A percentile compares a stretch with the other conserved stretches of the same genome.
phyloP scores from a whole-genome alignment of 2,329 filamentous ascomycete genomes.

The Talaromyces sp. region DNA sequence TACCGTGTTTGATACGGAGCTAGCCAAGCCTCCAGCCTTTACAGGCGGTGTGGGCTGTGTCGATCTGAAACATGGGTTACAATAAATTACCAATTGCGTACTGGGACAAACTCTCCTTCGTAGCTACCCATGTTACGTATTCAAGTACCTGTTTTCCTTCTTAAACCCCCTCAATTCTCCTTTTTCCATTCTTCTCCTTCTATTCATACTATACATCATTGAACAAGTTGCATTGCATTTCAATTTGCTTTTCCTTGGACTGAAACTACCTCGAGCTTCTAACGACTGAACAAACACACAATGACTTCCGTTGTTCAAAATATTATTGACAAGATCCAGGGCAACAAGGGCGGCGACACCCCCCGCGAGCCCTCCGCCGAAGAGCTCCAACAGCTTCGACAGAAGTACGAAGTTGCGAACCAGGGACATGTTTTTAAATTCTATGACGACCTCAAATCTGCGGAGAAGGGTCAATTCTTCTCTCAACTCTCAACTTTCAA shows the following conservation, averaged over 20 bases:
- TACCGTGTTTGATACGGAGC: no score
- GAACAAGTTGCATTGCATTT: not conserved
- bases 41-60: not conserved
- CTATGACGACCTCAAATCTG: constrained; percentile 69
- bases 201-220: not conserved
- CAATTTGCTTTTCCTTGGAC: not conserved
- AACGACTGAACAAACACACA: not conserved
- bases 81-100: not conserved
- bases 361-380: constrained; percentile 54
- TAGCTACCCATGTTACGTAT: constrained; percentile 1
- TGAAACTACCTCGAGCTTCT: not conserved
- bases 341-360: constrained; percentile 30
- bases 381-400: constrained; percentile 61
- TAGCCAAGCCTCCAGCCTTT: not conserved
- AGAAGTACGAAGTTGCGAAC: constrained; percentile 67
- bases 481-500: constrained; percentile 77
- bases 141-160: not conserved
- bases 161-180: not conserved
- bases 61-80: constrained; percentile 2
- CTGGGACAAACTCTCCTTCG: not conserved
- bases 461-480: constrained; percentile 74
- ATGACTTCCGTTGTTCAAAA: constrained; percentile 44
- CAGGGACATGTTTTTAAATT: constrained; percentile 84
- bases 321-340: constrained; percentile 45
- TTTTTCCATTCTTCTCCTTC: not conserved